phyloP scores from a whole-genome alignment of 768 basidiomycete genomes.

The Russula olivacea region DNA sequence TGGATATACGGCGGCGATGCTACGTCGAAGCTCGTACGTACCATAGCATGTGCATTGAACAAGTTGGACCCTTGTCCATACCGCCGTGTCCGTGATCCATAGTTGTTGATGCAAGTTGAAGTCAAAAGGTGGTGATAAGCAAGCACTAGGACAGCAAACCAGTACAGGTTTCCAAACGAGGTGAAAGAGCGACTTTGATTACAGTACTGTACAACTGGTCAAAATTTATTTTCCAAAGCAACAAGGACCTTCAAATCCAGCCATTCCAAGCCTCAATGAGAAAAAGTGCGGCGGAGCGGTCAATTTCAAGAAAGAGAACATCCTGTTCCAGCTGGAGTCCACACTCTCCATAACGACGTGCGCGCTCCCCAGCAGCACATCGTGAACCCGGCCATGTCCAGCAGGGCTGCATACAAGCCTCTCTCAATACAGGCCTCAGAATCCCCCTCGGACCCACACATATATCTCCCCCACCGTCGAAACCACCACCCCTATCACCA shows the following conservation, averaged over 20 bases:
- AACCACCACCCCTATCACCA: background rate
- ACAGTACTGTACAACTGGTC: too few species aligned
- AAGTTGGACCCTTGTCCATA: constrained; percentile 46
- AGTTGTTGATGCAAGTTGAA: background rate
- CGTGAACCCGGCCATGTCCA: background rate
- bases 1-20: background rate
- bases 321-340: background rate
- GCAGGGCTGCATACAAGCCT: background rate
- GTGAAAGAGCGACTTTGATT: too few species aligned
- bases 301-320: background rate
- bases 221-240: too few species aligned
- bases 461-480: constrained; percentile 3
- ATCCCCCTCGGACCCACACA: background rate
- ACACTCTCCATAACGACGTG: background rate
- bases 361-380: background rate
- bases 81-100: constrained; percentile 41
- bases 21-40: constrained; percentile 28
- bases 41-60: constrained; percentile 83
- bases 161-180: too few species aligned
- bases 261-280: background rate
- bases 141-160: too few species aligned
- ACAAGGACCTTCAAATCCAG: too few species aligned
- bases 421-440: constrained; percentile 2
- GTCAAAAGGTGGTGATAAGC: background rate
- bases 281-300: background rate